Percentiles rank a stretch among this genome's conserved stretches.
Conservation (phyloP, 306 rosid species). For the Gleditsia sinensis region DNA sequence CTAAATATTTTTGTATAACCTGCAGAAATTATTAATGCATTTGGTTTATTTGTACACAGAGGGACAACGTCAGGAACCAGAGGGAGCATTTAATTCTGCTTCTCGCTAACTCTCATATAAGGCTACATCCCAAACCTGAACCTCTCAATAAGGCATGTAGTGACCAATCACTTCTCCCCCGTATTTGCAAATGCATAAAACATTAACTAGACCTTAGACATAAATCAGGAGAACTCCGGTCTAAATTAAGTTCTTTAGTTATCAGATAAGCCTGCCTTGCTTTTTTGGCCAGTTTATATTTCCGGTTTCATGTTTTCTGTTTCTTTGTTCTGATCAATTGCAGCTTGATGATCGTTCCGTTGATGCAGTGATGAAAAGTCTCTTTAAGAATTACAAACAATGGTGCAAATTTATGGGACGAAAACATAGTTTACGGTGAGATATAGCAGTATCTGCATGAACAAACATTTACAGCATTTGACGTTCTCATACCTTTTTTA, state of each 20-base stretch:
- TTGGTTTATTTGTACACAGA: conserved; percentile 60
- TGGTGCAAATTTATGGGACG: conserved; percentile 97
- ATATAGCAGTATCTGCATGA: conserved; percentile 19
- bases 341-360: conserved; percentile 98
- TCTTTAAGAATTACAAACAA: conserved; percentile 82
- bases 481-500: background rate
- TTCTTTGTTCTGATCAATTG: conserved; percentile 30
- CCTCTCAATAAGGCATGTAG: conserved; percentile 81
- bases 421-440: conserved; percentile 86
- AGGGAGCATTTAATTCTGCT: conserved; percentile 92
- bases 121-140: conserved; percentile 93
- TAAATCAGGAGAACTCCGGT: conserved; percentile 19
- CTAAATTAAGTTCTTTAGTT: conserved; percentile 1
- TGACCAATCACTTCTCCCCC: conserved; percentile 17
- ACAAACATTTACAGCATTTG: background rate
- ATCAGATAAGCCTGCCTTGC: conserved; percentile 17
- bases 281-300: conserved; percentile 35
- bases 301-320: background rate
- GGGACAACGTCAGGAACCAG: conserved; percentile 92
- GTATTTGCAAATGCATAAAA: background rate
- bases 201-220: conserved; percentile 22
- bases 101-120: conserved; percentile 81
- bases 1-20: conserved; percentile 23
- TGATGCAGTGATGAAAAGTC: conserved; percentile 67
- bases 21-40: conserved; percentile 29